Evolutionary conservation across 345 rosid genomes (phyloP).

Genomic region (Geranium brycei): DNA sequence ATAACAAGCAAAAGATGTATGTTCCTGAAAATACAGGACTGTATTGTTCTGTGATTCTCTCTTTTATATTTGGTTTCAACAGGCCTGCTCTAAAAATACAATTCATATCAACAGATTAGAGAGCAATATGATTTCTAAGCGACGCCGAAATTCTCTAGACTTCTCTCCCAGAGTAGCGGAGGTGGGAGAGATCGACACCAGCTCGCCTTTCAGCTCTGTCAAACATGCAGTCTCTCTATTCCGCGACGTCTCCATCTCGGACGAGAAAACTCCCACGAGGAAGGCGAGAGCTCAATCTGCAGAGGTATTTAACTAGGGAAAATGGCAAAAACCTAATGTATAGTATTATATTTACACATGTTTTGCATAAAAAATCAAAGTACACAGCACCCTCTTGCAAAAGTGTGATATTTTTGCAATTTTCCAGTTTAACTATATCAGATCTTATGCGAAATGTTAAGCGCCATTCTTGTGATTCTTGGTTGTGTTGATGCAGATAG

Average conservation of each 20-base stretch:
- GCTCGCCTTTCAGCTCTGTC: constrained; percentile 91
- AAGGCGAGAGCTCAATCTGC: constrained; percentile 60
- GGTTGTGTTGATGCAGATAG: constrained; percentile 31
- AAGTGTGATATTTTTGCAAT: background rate
- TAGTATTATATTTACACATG: too few species aligned
- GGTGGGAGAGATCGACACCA: constrained; percentile 96
- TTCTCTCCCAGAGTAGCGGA: constrained; percentile 40
- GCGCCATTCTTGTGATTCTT: too few species aligned
- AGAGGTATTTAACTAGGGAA: constrained; percentile 36
- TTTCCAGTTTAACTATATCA: background rate
- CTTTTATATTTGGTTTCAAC: background rate
- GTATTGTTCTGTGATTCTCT: too few species aligned
- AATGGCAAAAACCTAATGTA: too few species aligned
- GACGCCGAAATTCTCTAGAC: constrained; percentile 32
- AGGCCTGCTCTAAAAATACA: background rate
- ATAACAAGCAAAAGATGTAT: too few species aligned
- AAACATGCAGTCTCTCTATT: constrained; percentile 84
- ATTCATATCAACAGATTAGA: background rate
- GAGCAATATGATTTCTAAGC: constrained; percentile 59
- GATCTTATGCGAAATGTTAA: background rate
- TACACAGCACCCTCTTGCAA: too few species aligned
- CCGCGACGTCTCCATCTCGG: constrained; percentile 81
- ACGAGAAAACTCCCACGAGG: constrained; percentile 54
- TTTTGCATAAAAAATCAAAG: too few species aligned
- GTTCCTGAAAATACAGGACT: too few species aligned